phyloP scores from a whole-genome alignment of 2,329 filamentous ascomycete species.

The Penicillium sp. region DNA sequence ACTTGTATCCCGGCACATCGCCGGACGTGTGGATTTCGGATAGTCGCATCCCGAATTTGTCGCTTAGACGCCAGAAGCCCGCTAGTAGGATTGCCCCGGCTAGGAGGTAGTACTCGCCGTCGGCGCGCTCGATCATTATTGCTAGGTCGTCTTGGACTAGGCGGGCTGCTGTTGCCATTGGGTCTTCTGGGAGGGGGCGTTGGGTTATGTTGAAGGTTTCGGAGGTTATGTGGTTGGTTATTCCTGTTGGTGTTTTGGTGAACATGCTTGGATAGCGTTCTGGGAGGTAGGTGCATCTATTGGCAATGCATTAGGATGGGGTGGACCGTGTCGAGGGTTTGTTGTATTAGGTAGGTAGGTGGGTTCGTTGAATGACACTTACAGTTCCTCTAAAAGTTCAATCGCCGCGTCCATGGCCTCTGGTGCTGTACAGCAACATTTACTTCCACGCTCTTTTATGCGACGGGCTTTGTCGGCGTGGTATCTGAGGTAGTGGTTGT shows the following conservation, averaged over 20 bases:
- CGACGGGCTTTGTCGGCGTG: constrained; percentile 68
- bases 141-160: constrained; percentile 79
- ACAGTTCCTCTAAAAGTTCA: constrained; percentile 72
- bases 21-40: constrained; percentile 76
- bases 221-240: constrained; percentile 67
- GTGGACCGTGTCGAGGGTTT: background rate
- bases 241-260: constrained; percentile 58
- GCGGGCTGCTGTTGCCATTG: constrained; percentile 69
- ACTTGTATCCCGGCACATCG: constrained; percentile 67
- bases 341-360: background rate
- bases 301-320: constrained; percentile 2
- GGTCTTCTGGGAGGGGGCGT: constrained; percentile 66
- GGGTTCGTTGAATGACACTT: no score
- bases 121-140: constrained; percentile 71
- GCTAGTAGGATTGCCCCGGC: constrained; percentile 72
- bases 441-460: constrained; percentile 62
- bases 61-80: constrained; percentile 77
- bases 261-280: constrained; percentile 72
- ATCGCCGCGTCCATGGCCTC: constrained; percentile 68
- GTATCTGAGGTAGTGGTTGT: constrained; percentile 70
- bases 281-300: constrained; percentile 60
- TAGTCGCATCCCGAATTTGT: constrained; percentile 76
- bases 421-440: constrained; percentile 66
- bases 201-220: constrained; percentile 67
- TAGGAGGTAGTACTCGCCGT: constrained; percentile 77